phyloP scores from a whole-genome alignment of 2,329 filamentous ascomycete species.

The Huntiella bhutanensis region DNA sequence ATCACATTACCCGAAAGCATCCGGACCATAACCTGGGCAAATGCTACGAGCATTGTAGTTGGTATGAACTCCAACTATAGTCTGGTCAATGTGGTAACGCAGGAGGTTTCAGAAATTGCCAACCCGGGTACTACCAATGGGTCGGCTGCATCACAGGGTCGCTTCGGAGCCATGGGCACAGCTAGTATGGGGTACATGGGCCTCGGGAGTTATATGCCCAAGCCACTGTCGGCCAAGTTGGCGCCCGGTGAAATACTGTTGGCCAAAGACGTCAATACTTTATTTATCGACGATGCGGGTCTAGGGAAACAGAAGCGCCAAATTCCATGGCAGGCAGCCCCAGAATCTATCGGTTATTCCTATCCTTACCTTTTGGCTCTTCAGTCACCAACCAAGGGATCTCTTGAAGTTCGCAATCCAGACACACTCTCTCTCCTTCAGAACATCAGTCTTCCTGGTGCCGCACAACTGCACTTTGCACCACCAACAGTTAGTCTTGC shows the following conservation, averaged over 20 bases:
- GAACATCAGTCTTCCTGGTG: constrained; percentile 62
- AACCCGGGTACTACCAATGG: constrained; percentile 56
- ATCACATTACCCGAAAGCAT: constrained; percentile 66
- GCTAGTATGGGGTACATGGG: constrained; percentile 95
- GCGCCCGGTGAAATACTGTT: constrained; percentile 70
- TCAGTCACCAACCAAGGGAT: constrained; percentile 65
- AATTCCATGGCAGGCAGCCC: constrained; percentile 78
- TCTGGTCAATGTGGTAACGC: constrained; percentile 64
- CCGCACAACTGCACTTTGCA: constrained; percentile 72
- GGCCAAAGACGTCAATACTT: constrained; percentile 93
- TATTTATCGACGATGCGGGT: constrained; percentile 74
- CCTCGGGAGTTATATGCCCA: constrained; percentile 77
- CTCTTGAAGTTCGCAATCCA: constrained; percentile 78
- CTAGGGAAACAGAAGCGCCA: constrained; percentile 68
- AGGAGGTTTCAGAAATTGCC: constrained; percentile 56
- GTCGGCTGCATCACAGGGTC: constrained; percentile 40
- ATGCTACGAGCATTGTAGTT: constrained; percentile 66
- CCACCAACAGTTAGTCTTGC: constrained; percentile 87
- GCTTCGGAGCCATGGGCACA: constrained; percentile 67
- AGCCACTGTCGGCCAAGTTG: constrained; percentile 68
- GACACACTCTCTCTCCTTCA: constrained; percentile 81
- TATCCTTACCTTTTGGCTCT: constrained; percentile 88
- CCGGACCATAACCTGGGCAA: constrained; percentile 80
- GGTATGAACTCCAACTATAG: constrained; percentile 86
- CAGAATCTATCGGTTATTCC: constrained; percentile 83